Percentiles rank a stretch among this genome's conserved stretches.
Conservation (phyloP, 2,329 filamentous ascomycete species). For the Stenocarpella maydis region DNA sequence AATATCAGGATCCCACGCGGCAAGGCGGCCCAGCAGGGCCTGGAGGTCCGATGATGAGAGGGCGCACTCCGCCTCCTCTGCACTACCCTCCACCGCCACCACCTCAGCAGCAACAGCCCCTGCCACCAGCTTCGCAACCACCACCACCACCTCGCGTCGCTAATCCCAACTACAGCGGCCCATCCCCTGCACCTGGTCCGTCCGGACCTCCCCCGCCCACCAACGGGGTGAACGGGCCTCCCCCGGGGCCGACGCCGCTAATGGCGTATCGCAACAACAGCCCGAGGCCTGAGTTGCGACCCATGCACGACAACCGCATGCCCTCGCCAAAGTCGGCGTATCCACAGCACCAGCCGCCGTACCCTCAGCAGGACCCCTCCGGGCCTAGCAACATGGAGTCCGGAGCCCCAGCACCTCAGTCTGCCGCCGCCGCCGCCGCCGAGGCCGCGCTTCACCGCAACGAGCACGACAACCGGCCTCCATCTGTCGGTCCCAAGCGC, state of each 20-base stretch:
- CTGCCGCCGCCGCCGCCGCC: conserved; percentile 62
- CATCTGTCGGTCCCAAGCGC: conserved; percentile 83
- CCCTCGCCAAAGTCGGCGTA: conserved; percentile 92
- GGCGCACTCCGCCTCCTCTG: conserved; percentile 54
- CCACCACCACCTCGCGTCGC: conserved; percentile 59
- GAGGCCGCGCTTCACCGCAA: conserved; percentile 55
- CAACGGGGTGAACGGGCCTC: conserved; percentile 54
- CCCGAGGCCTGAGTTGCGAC: conserved; percentile 83
- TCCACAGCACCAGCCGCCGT: conserved; percentile 75
- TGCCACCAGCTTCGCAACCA: conserved; percentile 46
- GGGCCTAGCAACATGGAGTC: conserved; percentile 74
- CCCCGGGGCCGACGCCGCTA: conserved; percentile 58
- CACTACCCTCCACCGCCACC: conserved; percentile 64
- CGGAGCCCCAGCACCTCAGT: conserved; percentile 69
- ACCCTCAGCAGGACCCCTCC: conserved; percentile 73
- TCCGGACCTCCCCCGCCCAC: conserved; percentile 49
- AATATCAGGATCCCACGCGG: conserved; percentile 74
- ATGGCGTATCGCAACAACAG: conserved; percentile 81
- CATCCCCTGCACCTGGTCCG: conserved; percentile 52
- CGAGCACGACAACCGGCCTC: conserved; percentile 75
- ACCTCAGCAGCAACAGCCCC: conserved; percentile 50
- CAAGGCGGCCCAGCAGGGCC: conserved; percentile 41
- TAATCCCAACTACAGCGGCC: conserved; percentile 68
- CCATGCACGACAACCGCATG: conserved; percentile 83
- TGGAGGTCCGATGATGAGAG: conserved; percentile 34